Conservation (phyloP, 1,284 basidiomycete species). For the Boletus smithii region DNA sequence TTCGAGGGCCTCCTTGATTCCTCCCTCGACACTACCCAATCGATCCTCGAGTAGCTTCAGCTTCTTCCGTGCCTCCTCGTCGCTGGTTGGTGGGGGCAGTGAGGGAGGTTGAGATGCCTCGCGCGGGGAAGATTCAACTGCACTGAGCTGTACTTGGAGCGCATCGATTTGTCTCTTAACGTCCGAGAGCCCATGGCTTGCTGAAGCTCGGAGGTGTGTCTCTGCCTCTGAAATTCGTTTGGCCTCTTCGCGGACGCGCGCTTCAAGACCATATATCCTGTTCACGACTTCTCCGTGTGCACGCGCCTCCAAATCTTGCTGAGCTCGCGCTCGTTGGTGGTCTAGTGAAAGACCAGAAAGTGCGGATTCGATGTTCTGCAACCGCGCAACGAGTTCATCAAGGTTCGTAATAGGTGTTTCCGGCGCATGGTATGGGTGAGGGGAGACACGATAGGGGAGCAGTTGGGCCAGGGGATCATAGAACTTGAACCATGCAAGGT, state of each 20-base stretch:
- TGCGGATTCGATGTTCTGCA: conserved; percentile 62
- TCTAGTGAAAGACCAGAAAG: conserved; percentile 57
- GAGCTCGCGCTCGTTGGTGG: conserved; percentile 45
- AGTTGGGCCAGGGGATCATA: conserved; percentile 33
- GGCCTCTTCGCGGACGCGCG: conserved; percentile 52
- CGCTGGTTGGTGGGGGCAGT: conserved; percentile 29
- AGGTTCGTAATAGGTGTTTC: conserved; percentile 62
- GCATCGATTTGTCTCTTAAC: conserved; percentile 56
- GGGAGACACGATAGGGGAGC: conserved; percentile 23
- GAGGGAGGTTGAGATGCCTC: conserved; percentile 11
- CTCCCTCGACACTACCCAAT: conserved; percentile 62
- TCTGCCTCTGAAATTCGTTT: conserved; percentile 53
- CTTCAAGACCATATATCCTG: conserved; percentile 54
- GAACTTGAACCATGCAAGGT: conserved; percentile 43
- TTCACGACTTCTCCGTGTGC: conserved; percentile 49
- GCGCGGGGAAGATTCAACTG: conserved; percentile 43
- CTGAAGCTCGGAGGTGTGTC: conserved; percentile 42
- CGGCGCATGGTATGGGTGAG: conserved; percentile 44
- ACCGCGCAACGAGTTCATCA: conserved; percentile 63
- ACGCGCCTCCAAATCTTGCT: conserved; percentile 49
- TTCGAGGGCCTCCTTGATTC: conserved; percentile 69
- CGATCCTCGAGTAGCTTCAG: conserved; percentile 59
- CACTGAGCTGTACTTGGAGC: conserved; percentile 47
- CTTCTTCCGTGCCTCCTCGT: conserved; percentile 56
- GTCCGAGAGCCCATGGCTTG: conserved; percentile 45